Evolutionary conservation across 805 yeast genomes (phyloP), one percentile per base, ranked within the genome.

Genomic region (Candida odintsovae): DNA sequence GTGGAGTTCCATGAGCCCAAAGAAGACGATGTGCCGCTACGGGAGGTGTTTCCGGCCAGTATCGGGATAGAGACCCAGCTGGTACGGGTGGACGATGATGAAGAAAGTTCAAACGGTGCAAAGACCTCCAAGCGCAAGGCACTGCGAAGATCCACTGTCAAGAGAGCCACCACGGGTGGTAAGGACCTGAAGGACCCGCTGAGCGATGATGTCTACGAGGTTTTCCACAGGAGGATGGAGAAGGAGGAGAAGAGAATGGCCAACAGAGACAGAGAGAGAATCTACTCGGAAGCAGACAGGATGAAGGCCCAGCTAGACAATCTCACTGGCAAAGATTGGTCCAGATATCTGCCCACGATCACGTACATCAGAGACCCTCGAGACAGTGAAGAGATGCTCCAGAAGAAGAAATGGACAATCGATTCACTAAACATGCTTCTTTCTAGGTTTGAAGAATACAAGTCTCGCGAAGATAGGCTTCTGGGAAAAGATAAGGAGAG

Each of bases 171-270:
- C 20, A 16, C 19, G 19, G 35, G 35, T 31, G 35, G 35, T 16
- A 11, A 9, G 11, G 38, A 35, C 11, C 37, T 40, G 7, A 23
- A 43, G 10, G 82, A 76, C 48, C 80, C 83, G 1, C 62, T 85
- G 37, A 51, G 53, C 1, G 82, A 78, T 51, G 54, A 56, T 0
- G 16, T 68, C 13, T 80, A 67, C 56, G 55, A 60, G 26, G 50
- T 66, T 11, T 76, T 75, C 54, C 88, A 84, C 62, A 68, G 72
- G 37, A 67, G 78, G 21, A 77, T 82, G 78, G 83, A 76, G 53
- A 77, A 77, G 44, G 83, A 81, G 43, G 94, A 85, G 62, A 75
- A 76, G 55, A 70, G 75, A 37, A 79, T 82, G 75, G 31, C 52
- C 26, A 61, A 61, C 43, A 65, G 74, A 6, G 94, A 86, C 53